Conservation (phyloP, 163 green algal genomes). For the Scenedesmus sp. region DNA sequence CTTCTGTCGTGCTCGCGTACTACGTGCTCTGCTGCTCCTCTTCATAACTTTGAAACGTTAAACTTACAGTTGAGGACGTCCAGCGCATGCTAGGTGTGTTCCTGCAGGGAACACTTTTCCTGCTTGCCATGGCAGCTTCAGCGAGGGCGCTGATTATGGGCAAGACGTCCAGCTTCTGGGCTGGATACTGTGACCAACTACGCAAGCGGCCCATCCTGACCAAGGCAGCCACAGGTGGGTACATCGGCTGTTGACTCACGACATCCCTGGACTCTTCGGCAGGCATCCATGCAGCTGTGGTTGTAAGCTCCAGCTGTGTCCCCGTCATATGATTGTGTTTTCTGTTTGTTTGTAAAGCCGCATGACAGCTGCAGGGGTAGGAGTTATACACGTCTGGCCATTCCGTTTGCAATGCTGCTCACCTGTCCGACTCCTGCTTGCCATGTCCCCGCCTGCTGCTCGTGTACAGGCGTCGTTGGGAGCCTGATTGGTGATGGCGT, state of each 20-base stretch:
- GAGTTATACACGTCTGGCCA: background rate
- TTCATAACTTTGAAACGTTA: background rate
- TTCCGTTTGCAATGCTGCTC: background rate
- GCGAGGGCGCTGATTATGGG: background rate
- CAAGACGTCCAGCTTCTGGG: slow-evolving; percentile 15
- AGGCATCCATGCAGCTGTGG: background rate
- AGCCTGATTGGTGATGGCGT: slow-evolving; percentile 64
- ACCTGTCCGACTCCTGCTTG: background rate
- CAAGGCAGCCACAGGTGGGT: slow-evolving; percentile 43
- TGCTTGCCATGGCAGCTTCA: slow-evolving; percentile 19
- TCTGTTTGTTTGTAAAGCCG: background rate
- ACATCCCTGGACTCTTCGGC: background rate
- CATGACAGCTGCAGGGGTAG: background rate
- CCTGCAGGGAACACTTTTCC: slow-evolving; percentile 7
- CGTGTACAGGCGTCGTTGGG: slow-evolving; percentile 63
- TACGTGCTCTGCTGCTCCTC: background rate
- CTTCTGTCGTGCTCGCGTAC: background rate
- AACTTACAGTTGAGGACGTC: background rate
- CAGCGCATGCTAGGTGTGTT: slow-evolving; percentile 1
- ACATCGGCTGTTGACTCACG: slow-evolving; percentile 13
- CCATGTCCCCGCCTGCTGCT: background rate
- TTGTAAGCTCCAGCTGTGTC: background rate
- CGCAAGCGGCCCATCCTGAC: slow-evolving; percentile 30
- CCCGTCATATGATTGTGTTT: background rate
- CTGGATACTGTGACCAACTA: slow-evolving; percentile 37